Percentiles rank a stretch among this genome's conserved stretches.
Evolutionary conservation across 2,329 filamentous ascomycete genomes (phyloP).

Genomic region (Alternaria arbusti): DNA sequence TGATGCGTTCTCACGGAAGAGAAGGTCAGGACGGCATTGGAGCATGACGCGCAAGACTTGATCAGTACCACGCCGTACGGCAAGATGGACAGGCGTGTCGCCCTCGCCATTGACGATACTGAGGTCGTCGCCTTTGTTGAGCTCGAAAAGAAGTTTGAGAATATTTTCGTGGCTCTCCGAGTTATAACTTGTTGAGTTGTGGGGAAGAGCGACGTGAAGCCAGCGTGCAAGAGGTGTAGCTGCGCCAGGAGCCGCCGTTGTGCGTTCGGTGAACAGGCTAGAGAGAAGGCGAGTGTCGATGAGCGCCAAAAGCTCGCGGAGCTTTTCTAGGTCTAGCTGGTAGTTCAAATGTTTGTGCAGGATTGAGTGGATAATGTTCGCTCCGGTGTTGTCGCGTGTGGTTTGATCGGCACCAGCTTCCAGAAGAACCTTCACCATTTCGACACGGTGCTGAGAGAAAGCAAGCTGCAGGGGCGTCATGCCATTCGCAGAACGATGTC

Average conservation of each 20-base stretch:
- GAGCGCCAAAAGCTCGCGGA: conserved; percentile 60
- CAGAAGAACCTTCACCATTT: conserved; percentile 68
- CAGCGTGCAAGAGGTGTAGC: conserved; percentile 67
- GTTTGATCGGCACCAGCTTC: conserved; percentile 73
- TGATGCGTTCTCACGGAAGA: conserved; percentile 76
- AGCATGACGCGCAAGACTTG: conserved; percentile 58
- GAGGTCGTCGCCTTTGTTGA: conserved; percentile 56
- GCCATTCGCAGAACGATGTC: conserved; percentile 63
- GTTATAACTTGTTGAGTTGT: not conserved
- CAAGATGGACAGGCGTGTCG: conserved; percentile 68
- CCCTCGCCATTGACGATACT: conserved; percentile 68
- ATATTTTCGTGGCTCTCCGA: conserved; percentile 1
- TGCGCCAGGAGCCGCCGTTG: conserved; percentile 58
- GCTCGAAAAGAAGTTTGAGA: conserved; percentile 38
- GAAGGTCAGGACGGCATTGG: conserved; percentile 62
- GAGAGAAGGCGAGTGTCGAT: conserved; percentile 64
- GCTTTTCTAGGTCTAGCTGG: conserved; percentile 22
- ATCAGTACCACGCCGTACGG: conserved; percentile 51
- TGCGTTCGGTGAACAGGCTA: conserved; percentile 65
- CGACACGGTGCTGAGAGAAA: conserved; percentile 61
- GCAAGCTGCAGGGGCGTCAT: conserved; percentile 74
- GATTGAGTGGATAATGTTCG: conserved; percentile 72
- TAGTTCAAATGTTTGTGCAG: conserved; percentile 38
- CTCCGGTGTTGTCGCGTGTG: conserved; percentile 63
- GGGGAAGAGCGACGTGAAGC: conserved; percentile 9